Percentiles rank a stretch among this genome's conserved stretches.
phyloP scores from a whole-genome alignment of 2,329 filamentous ascomycete species.

The Monosporascus sp. region DNA sequence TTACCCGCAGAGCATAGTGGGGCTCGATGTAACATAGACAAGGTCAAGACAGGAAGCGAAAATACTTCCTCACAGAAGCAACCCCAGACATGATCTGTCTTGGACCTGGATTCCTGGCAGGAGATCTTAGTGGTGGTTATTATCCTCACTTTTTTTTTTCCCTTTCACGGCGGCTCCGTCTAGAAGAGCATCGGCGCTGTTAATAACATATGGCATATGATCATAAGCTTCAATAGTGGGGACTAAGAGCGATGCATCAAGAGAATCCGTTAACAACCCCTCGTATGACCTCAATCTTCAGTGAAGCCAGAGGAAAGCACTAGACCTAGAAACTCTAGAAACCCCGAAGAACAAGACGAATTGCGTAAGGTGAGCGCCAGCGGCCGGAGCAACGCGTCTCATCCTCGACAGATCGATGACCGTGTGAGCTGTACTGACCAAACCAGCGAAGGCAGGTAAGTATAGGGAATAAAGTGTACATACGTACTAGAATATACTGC shows the following conservation, averaged over 20 bases:
- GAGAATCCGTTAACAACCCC: too few relatives aligned
- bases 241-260: neutral
- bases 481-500: conserved; percentile 15
- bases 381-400: neutral
- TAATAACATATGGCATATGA: neutral
- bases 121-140: conserved; percentile 8
- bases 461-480: neutral
- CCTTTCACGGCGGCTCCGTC: neutral
- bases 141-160: neutral
- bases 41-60: conserved; percentile 14
- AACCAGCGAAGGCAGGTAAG: neutral
- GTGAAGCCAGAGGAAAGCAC: too few relatives aligned
- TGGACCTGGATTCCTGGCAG: conserved; percentile 10
- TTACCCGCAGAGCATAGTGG: conserved; percentile 26
- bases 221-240: neutral
- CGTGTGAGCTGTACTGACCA: neutral
- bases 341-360: neutral
- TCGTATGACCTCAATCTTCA: too few relatives aligned
- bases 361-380: neutral
- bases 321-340: neutral
- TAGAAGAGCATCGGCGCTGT: neutral
- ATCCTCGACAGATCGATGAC: neutral
- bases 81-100: conserved; percentile 9
- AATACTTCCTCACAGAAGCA: conserved; percentile 12
- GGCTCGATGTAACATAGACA: conserved; percentile 24